These are phyloP conservation scores for Echium plantagineum DNA, from an alignment of 257 asterid genomes.

Conservation along the genomic window DNA sequence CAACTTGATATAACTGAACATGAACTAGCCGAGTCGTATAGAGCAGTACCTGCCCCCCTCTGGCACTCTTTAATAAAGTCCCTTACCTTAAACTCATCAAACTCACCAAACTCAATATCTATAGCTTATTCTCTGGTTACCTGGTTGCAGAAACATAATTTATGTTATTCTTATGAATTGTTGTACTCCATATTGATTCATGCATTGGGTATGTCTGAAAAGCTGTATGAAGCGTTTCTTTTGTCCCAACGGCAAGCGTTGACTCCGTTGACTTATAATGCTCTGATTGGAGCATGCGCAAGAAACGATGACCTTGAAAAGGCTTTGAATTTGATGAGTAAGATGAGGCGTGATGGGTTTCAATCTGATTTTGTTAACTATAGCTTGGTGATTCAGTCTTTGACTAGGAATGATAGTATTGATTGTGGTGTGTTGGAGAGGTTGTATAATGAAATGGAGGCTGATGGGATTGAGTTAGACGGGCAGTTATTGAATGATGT, in stretches of 20 bases:
- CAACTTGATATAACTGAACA: constrained; percentile 47
- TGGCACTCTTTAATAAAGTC: constrained; percentile 88
- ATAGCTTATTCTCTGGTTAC: constrained; percentile 58
- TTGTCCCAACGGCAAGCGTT: constrained; percentile 64
- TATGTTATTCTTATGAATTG: constrained; percentile 81
- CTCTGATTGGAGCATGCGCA: constrained; percentile 93
- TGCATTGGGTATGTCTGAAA: constrained; percentile 72
- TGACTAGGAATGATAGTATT: constrained; percentile 39
- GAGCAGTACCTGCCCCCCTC: constrained; percentile 80
- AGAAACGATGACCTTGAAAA: constrained; percentile 80
- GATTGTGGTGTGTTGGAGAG: constrained; percentile 59
- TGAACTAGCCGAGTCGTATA: constrained; percentile 56
- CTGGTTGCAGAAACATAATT: constrained; percentile 80
- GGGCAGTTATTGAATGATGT: constrained; percentile 72
- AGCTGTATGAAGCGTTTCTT: constrained; percentile 83
- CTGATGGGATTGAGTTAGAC: constrained; percentile 71
- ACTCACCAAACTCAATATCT: constrained; percentile 45
- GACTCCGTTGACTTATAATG: constrained; percentile 84
- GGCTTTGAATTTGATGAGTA: constrained; percentile 71
- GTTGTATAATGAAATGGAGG: constrained; percentile 53
- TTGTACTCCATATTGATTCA: constrained; percentile 74
- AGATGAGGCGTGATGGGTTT: constrained; percentile 79
- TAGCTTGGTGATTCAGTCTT: constrained; percentile 71
- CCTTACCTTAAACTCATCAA: constrained; percentile 42
- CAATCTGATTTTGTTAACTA: constrained; percentile 84